Percentiles rank a stretch among this genome's conserved stretches.
Conservation (phyloP, 495 filamentous ascomycete genomes). For the Tuber microsphaerosporum region DNA sequence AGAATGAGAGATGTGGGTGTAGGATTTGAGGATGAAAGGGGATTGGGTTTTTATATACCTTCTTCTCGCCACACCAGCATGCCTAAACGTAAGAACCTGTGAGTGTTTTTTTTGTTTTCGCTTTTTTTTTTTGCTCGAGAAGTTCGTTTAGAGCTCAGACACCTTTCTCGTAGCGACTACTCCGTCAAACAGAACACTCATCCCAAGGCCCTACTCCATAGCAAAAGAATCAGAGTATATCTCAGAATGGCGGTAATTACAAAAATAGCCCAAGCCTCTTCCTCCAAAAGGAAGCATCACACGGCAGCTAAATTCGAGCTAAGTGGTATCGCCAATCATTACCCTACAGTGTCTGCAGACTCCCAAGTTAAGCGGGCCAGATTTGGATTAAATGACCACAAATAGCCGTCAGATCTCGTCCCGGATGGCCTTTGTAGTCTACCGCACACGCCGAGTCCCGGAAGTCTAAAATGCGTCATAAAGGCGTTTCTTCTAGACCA, state of each 20-base stretch:
- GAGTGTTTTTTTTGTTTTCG: neutral
- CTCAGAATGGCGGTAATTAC: neutral
- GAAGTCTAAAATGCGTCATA: neutral
- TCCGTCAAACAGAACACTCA: neutral
- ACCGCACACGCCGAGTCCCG: neutral
- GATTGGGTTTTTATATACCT: slow-evolving; percentile 14
- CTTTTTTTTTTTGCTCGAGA: neutral
- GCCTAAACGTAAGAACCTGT: neutral
- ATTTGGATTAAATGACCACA: neutral
- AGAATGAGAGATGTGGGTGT: slow-evolving; percentile 12
- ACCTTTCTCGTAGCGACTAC: neutral
- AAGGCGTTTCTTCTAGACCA: neutral
- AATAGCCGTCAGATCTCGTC: neutral
- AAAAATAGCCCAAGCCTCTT: neutral
- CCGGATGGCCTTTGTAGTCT: neutral
- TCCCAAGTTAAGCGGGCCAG: neutral
- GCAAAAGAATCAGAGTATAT: neutral
- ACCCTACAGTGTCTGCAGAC: neutral
- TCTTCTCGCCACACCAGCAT: neutral
- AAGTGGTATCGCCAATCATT: neutral
- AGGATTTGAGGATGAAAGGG: slow-evolving; percentile 15
- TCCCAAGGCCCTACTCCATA: neutral
- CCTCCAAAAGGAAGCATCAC: neutral
- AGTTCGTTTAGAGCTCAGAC: neutral
- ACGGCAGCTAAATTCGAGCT: neutral